These are phyloP conservation scores for Sungouiella blattae DNA, from an alignment of 805 yeast genomes.

Conservation along the genomic window DNA sequence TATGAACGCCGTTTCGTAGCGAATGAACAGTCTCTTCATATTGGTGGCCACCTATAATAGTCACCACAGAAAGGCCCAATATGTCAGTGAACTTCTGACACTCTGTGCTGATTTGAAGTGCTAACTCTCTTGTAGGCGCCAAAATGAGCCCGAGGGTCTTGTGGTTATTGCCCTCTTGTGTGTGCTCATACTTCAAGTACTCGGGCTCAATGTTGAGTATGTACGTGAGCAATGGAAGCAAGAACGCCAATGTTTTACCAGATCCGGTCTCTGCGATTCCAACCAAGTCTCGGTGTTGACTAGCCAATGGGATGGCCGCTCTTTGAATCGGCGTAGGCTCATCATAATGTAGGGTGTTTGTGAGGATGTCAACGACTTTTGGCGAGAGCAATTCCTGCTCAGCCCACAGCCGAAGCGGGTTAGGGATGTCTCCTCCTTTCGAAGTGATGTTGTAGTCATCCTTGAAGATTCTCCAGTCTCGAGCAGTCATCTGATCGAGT, in stretches of 20 bases:
- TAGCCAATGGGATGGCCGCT: constrained; percentile 74
- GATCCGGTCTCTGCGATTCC: constrained; percentile 98
- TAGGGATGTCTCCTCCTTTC: constrained; percentile 40
- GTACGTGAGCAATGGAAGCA: constrained; percentile 66
- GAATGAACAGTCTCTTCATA: constrained; percentile 67
- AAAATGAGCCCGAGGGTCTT: constrained; percentile 77
- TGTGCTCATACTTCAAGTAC: constrained; percentile 34
- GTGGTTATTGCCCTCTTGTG: constrained; percentile 45
- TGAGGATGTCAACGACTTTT: constrained; percentile 26
- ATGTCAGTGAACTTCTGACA: constrained; percentile 47
- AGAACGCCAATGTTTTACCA: constrained; percentile 85
- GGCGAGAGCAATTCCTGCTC: constrained; percentile 52
- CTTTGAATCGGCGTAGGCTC: constrained; percentile 91
- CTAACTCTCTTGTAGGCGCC: constrained; percentile 94
- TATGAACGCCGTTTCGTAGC: constrained; percentile 63
- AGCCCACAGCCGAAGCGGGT: constrained; percentile 73
- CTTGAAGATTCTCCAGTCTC: constrained; percentile 88
- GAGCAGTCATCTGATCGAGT: constrained; percentile 58
- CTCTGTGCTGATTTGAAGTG: constrained; percentile 76
- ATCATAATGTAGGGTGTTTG: constrained; percentile 39
- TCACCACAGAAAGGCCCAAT: constrained; percentile 47
- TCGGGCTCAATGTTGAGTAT: constrained; percentile 35
- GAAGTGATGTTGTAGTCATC: constrained; percentile 71
- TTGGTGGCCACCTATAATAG: constrained; percentile 88
- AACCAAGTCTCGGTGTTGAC: constrained; percentile 59